Evolutionary conservation across 1,139 yeast species (phyloP).

Genomic region (Scheffersomyces quercinus): DNA sequence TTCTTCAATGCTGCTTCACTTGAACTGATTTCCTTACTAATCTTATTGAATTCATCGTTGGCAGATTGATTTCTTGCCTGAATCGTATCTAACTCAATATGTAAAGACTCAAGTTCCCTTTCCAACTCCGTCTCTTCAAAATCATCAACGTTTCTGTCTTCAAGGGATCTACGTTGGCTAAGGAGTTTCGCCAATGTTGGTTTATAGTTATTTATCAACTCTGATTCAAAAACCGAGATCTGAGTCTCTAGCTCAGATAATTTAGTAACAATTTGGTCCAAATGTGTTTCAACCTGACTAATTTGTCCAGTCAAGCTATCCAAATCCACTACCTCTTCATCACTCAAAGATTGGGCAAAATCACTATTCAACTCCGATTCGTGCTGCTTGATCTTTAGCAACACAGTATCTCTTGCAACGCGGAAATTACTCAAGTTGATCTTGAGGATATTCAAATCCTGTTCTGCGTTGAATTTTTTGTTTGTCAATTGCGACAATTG

Average conservation of each 20-base stretch:
- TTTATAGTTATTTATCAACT: conserved; percentile 51
- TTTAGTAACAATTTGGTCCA: conserved; percentile 43
- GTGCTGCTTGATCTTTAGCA: conserved; percentile 37
- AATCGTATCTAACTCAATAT: conserved; percentile 23
- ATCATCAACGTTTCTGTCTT: conserved; percentile 32
- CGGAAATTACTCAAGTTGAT: conserved; percentile 22
- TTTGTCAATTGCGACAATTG: conserved; percentile 43
- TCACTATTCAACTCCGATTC: conserved; percentile 52
- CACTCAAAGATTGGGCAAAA: conserved; percentile 55
- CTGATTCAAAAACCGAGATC: conserved; percentile 55
- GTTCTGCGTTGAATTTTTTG: conserved; percentile 42
- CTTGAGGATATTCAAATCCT: conserved; percentile 36
- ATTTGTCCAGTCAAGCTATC: conserved; percentile 39
- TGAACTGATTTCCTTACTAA: conserved; percentile 33
- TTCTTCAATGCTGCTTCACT: conserved; percentile 45
- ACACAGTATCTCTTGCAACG: conserved; percentile 26
- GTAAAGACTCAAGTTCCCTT: conserved; percentile 22
- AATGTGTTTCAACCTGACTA: conserved; percentile 37
- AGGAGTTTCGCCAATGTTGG: conserved; percentile 40
- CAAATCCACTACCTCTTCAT: conserved; percentile 39
- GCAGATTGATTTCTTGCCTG: conserved; percentile 19
- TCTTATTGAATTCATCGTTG: conserved; percentile 21
- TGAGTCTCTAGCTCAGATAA: conserved; percentile 52
- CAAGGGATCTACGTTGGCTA: conserved; percentile 29
- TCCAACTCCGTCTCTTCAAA: conserved; percentile 43